Percentiles rank a stretch among this genome's conserved stretches.
These are phyloP conservation scores for Skeletonema marinoi DNA, from an alignment of 108 stramenopile genomes.

Conservation along the genomic window DNA sequence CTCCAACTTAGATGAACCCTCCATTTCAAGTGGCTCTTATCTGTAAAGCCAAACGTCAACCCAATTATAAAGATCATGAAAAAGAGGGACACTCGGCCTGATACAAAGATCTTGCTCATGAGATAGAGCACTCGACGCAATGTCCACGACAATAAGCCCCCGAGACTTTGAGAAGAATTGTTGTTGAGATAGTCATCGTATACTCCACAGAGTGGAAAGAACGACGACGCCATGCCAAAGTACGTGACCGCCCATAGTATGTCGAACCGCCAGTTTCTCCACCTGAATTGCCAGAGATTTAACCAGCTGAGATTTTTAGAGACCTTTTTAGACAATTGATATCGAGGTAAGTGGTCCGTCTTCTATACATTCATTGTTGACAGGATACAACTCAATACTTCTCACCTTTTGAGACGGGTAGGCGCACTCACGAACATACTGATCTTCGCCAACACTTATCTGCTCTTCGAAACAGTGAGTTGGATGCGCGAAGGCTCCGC, in stretches of 20 bases:
- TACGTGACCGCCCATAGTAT: slow-evolving; percentile 53
- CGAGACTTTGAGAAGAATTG: slow-evolving; percentile 40
- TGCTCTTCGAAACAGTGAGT: slow-evolving; percentile 56
- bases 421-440: slow-evolving; percentile 49
- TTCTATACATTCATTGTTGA: too few species aligned
- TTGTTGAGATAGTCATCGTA: slow-evolving; percentile 51
- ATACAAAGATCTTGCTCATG: slow-evolving; percentile 36
- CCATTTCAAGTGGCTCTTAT: slow-evolving; percentile 34
- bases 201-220: slow-evolving; percentile 68
- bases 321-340: too few species aligned
- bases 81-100: slow-evolving; percentile 49
- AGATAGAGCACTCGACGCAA: slow-evolving; percentile 26
- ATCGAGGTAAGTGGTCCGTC: too few species aligned
- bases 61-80: slow-evolving; percentile 26
- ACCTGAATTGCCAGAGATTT: slow-evolving; percentile 64
- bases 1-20: slow-evolving; percentile 37
- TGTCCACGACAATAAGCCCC: slow-evolving; percentile 30
- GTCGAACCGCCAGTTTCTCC: slow-evolving; percentile 67
- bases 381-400: too few species aligned
- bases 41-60: slow-evolving; percentile 35
- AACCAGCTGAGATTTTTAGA: slow-evolving; percentile 55
- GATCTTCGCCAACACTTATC: slow-evolving; percentile 49
- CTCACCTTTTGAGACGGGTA: slow-evolving; percentile 51
- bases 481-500: slow-evolving; percentile 63
- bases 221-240: slow-evolving; percentile 55